phyloP scores from a whole-genome alignment of 768 basidiomycete genomes.

The Lactarius akahatsu region DNA sequence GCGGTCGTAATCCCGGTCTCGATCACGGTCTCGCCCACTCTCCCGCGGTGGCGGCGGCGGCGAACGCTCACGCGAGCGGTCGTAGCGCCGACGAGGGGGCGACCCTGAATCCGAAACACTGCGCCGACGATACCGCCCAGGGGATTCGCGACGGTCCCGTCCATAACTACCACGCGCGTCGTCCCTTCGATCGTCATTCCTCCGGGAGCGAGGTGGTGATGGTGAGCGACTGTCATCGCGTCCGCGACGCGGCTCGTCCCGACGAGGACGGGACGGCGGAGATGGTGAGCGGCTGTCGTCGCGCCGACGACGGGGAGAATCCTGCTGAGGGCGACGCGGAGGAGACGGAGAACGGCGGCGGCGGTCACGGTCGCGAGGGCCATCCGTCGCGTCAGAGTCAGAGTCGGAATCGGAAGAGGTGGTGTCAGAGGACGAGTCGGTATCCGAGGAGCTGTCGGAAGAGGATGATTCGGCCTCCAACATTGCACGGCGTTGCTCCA shows the following conservation, averaged over 20 bases:
- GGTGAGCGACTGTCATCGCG: slow-evolving; percentile 24
- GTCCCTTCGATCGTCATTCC: slow-evolving; percentile 7
- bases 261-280: slow-evolving; percentile 29
- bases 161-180: slow-evolving; percentile 13
- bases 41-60: slow-evolving; percentile 13
- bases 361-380: slow-evolving; percentile 33
- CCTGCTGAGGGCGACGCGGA: slow-evolving; percentile 32
- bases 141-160: slow-evolving; percentile 11
- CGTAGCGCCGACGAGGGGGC: slow-evolving; percentile 21
- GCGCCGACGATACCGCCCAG: slow-evolving; percentile 21
- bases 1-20: slow-evolving; percentile 16
- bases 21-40: slow-evolving; percentile 11
- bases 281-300: slow-evolving; percentile 29
- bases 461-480: slow-evolving; percentile 64
- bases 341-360: slow-evolving; percentile 38
- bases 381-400: slow-evolving; percentile 40
- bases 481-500: slow-evolving; percentile 91
- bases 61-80: slow-evolving; percentile 15
- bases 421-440: slow-evolving; percentile 42
- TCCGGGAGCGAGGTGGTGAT: slow-evolving; percentile 24
- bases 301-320: slow-evolving; percentile 29
- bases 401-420: slow-evolving; percentile 42
- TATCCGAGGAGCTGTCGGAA: slow-evolving; percentile 40
- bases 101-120: slow-evolving; percentile 22
- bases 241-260: slow-evolving; percentile 23